These are phyloP conservation scores for Mycena rebaudengoi DNA, from an alignment of 768 basidiomycete species.

Conservation along the genomic window DNA sequence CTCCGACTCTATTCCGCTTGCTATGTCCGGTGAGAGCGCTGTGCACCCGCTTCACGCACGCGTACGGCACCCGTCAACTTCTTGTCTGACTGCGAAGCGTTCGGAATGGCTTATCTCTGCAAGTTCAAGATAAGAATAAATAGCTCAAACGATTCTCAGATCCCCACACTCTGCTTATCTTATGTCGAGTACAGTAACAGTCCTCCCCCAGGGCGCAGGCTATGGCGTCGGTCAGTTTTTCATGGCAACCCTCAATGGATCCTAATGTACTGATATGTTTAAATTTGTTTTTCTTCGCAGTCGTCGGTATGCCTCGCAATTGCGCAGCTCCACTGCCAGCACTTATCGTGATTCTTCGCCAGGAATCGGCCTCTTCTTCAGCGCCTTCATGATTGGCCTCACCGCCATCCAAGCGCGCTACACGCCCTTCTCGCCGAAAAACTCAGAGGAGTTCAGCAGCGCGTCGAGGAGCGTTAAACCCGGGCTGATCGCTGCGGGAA, in stretches of 20 bases:
- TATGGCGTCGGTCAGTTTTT: constrained; percentile 64
- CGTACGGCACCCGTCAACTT: too few species aligned
- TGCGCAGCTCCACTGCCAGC: too few species aligned
- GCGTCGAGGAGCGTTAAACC: constrained; percentile 89
- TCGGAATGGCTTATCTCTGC: too few species aligned
- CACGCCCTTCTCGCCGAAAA: constrained; percentile 80
- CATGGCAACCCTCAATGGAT: background rate
- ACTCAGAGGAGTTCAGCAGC: constrained; percentile 85
- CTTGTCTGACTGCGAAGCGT: too few species aligned
- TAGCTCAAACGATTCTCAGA: background rate
- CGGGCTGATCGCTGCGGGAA: constrained; percentile 91
- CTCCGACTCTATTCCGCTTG: too few species aligned
- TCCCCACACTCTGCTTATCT: too few species aligned
- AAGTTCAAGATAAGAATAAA: too few species aligned
- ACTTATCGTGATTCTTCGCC: too few species aligned
- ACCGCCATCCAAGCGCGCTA: constrained; percentile 87
- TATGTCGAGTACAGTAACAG: constrained; percentile 26
- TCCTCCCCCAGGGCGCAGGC: constrained; percentile 84
- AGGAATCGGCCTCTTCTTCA: constrained; percentile 92
- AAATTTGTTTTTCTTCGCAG: constrained; percentile 34
- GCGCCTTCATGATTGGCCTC: constrained; percentile 78
- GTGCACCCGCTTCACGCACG: too few species aligned
- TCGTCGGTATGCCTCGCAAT: constrained; percentile 52
- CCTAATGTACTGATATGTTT: background rate
- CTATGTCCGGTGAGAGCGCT: too few species aligned